Evolutionary conservation across 2,329 filamentous ascomycete genomes (phyloP).

Genomic region (Chaetothyriales sp.): DNA sequence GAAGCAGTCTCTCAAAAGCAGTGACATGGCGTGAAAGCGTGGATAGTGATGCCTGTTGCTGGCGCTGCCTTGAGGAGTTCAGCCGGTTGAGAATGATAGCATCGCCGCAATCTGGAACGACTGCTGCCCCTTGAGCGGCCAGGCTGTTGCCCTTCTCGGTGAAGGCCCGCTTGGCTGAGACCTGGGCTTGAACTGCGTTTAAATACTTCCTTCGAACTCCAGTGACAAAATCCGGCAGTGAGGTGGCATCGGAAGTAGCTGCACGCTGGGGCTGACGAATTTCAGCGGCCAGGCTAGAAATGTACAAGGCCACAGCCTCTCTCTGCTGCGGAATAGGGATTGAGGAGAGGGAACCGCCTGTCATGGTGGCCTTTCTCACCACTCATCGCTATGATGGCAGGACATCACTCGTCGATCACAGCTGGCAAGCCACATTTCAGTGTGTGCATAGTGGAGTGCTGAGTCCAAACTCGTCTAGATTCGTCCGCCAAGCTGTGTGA

Average conservation of each 20-base stretch:
- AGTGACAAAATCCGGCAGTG: not conserved
- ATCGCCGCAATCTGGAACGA: not conserved
- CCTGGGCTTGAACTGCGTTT: constrained; percentile 6
- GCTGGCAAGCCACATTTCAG: not conserved
- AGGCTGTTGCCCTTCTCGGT: not conserved
- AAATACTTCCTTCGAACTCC: constrained; percentile 2
- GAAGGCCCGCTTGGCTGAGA: constrained; percentile 1
- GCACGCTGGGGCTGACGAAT: not conserved
- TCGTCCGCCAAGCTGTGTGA: not conserved
- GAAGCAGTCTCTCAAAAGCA: not conserved
- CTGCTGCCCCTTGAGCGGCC: not conserved
- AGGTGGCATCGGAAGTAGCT: not conserved
- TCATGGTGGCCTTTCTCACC: no score
- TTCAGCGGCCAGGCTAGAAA: not conserved
- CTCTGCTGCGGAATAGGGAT: not conserved
- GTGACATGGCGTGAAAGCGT: not conserved
- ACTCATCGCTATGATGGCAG: no score
- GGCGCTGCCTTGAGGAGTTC: not conserved
- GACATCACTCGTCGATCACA: not conserved
- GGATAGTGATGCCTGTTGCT: not conserved
- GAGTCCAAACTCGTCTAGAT: not conserved
- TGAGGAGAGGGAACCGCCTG: no score
- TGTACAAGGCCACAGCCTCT: not conserved
- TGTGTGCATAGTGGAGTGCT: not conserved
- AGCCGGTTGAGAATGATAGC: not conserved